Conservation (phyloP, 192 early-diverging fungal genomes). For the Spinellus fusiger region DNA sequence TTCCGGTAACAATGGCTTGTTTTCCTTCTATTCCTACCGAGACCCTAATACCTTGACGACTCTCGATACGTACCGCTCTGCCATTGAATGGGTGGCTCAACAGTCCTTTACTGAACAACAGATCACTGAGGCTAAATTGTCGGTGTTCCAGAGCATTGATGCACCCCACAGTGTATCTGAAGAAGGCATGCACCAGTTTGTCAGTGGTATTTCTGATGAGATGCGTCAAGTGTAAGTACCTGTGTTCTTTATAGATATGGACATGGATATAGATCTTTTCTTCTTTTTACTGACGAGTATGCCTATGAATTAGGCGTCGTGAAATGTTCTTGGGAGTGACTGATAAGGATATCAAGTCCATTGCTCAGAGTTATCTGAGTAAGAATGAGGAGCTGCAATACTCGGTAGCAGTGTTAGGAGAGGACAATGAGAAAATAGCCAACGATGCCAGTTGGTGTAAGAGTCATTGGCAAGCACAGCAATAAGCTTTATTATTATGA, state of each 20-base stretch:
- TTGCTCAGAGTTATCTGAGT: conserved; percentile 37
- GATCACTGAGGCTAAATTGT: conserved; percentile 87
- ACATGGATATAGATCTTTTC: neutral
- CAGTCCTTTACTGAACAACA: conserved; percentile 53
- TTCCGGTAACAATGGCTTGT: conserved; percentile 66
- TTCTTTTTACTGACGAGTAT: neutral
- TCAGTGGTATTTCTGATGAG: conserved; percentile 73
- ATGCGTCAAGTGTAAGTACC: conserved; percentile 66
- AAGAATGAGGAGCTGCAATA: conserved; percentile 13
- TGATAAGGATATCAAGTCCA: conserved; percentile 62
- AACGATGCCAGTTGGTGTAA: conserved; percentile 14
- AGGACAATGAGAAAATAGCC: conserved; percentile 16
- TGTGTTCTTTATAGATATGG: neutral
- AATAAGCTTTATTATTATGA: too few species aligned
- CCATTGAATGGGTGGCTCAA: conserved; percentile 62
- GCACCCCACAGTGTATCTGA: conserved; percentile 73
- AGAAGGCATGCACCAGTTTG: conserved; percentile 82
- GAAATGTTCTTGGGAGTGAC: conserved; percentile 69
- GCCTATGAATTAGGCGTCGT: conserved; percentile 49
- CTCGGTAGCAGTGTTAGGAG: conserved; percentile 38
- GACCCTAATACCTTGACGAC: conserved; percentile 79
- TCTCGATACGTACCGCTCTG: conserved; percentile 57
- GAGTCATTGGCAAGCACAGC: conserved; percentile 18
- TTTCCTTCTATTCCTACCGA: conserved; percentile 90
- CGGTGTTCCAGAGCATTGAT: conserved; percentile 83